These are phyloP conservation scores for Teunomyces stri DNA, from an alignment of 805 yeast species.

Conservation along the genomic window DNA sequence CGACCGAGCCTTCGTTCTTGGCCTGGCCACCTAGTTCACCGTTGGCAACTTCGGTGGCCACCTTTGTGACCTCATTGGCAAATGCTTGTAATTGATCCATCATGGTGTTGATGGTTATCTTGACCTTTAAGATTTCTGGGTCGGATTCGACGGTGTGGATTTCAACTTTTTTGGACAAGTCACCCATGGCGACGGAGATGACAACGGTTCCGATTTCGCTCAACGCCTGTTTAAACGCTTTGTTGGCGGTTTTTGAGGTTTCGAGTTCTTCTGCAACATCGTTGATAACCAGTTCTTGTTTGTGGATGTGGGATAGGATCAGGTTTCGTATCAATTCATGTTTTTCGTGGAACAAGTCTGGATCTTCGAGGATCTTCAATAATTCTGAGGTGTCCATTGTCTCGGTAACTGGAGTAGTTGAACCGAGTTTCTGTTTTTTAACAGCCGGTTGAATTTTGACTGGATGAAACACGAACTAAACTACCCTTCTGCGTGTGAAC, in stretches of 20 bases:
- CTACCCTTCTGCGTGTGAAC: neutral
- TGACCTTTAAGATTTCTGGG: conserved; percentile 77
- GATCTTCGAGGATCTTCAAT: conserved; percentile 38
- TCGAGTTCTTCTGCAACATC: conserved; percentile 31
- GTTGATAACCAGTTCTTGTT: conserved; percentile 28
- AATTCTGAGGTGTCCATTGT: conserved; percentile 32
- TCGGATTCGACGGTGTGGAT: conserved; percentile 70
- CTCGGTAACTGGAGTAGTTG: neutral
- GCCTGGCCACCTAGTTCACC: conserved; percentile 92
- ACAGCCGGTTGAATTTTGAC: neutral
- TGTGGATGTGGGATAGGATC: conserved; percentile 24
- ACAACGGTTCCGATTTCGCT: conserved; percentile 84
- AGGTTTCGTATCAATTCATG: conserved; percentile 30
- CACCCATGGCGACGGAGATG: conserved; percentile 87
- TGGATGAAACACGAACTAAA: neutral
- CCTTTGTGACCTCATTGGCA: conserved; percentile 77
- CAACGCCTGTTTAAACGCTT: conserved; percentile 68
- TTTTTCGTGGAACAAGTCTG: conserved; percentile 28
- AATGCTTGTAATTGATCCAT: conserved; percentile 83
- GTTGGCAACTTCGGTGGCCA: conserved; percentile 87
- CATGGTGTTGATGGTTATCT: conserved; percentile 81
- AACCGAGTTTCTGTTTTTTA: neutral
- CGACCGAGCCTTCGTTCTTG: conserved; percentile 78
- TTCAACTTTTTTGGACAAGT: conserved; percentile 74
- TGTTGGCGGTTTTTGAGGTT: conserved; percentile 51